phyloP scores from a whole-genome alignment of 1,139 yeast genomes.

The Diutina ranongensis region DNA sequence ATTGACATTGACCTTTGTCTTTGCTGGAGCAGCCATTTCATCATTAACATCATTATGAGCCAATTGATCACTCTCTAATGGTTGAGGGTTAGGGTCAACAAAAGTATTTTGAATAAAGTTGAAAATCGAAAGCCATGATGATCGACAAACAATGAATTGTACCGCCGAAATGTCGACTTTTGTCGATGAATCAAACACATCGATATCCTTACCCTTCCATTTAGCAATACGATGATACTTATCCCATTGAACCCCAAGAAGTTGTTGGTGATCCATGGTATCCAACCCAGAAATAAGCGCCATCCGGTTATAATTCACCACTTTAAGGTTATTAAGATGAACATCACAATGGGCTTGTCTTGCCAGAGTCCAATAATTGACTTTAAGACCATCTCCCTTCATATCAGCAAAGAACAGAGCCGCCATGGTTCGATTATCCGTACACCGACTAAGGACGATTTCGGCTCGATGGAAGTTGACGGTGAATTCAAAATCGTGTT shows the following conservation, averaged over 20 bases:
- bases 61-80: constrained; percentile 54
- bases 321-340: not conserved
- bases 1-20: constrained; percentile 55
- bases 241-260: constrained; percentile 38
- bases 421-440: not conserved
- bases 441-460: not conserved
- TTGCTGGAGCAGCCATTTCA: constrained; percentile 53
- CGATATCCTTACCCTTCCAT: constrained; percentile 44
- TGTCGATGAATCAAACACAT: constrained; percentile 69
- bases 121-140: constrained; percentile 63
- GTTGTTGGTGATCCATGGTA: not conserved
- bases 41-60: constrained; percentile 51
- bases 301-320: not conserved
- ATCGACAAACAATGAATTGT: constrained; percentile 64
- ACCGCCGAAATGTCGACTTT: constrained; percentile 72
- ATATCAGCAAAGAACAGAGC: constrained; percentile 1
- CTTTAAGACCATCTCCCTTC: not conserved
- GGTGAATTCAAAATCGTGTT: not conserved
- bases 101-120: constrained; percentile 82
- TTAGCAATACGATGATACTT: constrained; percentile 54
- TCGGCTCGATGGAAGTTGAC: not conserved
- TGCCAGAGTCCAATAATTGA: constrained; percentile 1
- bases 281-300: not conserved
- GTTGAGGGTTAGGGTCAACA: constrained; percentile 66
- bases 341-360: not conserved